Evolutionary conservation across 139 green algal genomes (phyloP).

Genomic region (Chlorella sp.): DNA sequence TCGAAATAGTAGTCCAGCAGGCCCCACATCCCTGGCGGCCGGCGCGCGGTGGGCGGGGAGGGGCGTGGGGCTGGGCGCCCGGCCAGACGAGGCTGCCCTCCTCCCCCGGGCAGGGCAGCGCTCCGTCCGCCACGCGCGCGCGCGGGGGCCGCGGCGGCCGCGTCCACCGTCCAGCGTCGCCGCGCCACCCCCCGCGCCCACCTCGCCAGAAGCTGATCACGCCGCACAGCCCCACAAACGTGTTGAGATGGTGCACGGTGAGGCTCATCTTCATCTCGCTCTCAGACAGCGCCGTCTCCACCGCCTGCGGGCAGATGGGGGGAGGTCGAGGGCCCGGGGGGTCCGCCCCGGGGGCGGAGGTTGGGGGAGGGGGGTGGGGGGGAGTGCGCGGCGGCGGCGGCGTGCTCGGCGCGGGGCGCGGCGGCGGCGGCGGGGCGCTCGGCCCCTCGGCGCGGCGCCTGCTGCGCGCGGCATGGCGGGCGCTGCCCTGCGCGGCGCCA

Average conservation of each 20-base stretch:
- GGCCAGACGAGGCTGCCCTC: too few relatives aligned
- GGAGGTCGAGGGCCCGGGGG: neutral
- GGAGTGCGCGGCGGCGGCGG: neutral
- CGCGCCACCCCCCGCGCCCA: neutral
- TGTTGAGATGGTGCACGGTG: neutral
- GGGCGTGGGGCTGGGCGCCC: too few relatives aligned
- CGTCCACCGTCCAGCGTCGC: constrained; percentile 21
- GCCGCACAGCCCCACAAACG: neutral
- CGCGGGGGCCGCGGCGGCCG: too few relatives aligned
- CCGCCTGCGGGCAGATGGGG: neutral
- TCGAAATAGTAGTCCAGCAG: neutral
- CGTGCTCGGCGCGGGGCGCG: neutral
- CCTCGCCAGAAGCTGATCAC: neutral
- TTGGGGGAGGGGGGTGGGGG: neutral
- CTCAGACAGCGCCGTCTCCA: constrained; percentile 21
- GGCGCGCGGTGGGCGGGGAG: too few relatives aligned
- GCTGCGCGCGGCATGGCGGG: neutral
- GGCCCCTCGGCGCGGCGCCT: neutral
- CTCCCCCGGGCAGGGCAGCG: too few relatives aligned
- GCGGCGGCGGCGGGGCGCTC: neutral
- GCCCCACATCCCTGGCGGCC: constrained; percentile 7
- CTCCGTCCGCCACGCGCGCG: too few relatives aligned
- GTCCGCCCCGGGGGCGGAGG: neutral
- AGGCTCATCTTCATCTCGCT: constrained; percentile 14
- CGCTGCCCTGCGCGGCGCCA: neutral